phyloP scores from a whole-genome alignment of 805 yeast genomes.

The Candida koratica region DNA sequence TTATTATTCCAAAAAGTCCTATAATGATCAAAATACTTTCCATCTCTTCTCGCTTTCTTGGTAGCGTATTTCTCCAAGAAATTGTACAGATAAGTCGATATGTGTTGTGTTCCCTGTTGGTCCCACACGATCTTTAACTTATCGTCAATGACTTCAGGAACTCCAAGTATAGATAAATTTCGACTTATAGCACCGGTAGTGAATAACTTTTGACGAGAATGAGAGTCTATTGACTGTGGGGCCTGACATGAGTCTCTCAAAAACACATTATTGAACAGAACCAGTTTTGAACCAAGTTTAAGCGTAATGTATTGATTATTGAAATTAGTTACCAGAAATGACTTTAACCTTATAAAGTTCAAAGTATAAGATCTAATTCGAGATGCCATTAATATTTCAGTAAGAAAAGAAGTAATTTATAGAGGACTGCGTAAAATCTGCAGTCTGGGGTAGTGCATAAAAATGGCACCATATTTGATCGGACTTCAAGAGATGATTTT shows the following conservation, averaged over 20 bases:
- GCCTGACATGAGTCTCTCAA: conserved; percentile 62
- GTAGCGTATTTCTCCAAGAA: conserved; percentile 46
- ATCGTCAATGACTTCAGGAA: conserved; percentile 30
- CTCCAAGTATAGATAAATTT: conserved; percentile 31
- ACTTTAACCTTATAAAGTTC: background rate
- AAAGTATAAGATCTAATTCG: too few species aligned
- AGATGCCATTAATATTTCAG: too few species aligned
- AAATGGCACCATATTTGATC: too few species aligned
- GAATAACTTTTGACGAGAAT: conserved; percentile 58
- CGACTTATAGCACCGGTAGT: conserved; percentile 50
- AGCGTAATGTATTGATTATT: conserved; percentile 4
- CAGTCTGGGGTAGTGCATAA: too few species aligned
- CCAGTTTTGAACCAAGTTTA: conserved; percentile 2
- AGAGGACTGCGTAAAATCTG: too few species aligned
- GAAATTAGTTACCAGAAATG: conserved; percentile 2
- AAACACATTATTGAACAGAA: conserved; percentile 48
- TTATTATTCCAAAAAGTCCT: conserved; percentile 37
- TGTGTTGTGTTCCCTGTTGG: conserved; percentile 21
- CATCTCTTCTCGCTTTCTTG: conserved; percentile 28
- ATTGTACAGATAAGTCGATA: conserved; percentile 37
- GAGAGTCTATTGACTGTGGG: conserved; percentile 46
- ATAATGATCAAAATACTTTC: conserved; percentile 33
- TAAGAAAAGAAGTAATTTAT: too few species aligned
- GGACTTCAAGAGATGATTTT: too few species aligned
- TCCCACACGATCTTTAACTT: conserved; percentile 41